These are phyloP conservation scores for Tilletia indica DNA, from an alignment of 1,284 basidiomycete species.

Conservation along the genomic window DNA sequence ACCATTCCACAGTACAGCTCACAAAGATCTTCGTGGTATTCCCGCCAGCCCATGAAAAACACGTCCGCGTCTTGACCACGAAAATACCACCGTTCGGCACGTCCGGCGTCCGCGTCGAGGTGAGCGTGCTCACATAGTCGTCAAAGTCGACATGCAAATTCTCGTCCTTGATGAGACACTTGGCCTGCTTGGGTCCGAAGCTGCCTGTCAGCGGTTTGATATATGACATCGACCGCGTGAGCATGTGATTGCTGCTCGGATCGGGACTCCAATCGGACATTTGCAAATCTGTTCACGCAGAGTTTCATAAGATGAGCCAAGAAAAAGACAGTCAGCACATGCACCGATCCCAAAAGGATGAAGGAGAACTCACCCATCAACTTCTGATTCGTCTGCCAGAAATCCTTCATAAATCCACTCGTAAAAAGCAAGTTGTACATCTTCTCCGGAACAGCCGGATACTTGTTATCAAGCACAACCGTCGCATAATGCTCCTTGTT, in stretches of 20 bases:
- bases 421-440: constrained; percentile 95
- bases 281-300: constrained; percentile 33
- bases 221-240: constrained; percentile 85
- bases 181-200: constrained; percentile 90
- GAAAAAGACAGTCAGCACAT: background rate
- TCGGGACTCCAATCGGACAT: constrained; percentile 50
- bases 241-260: constrained; percentile 66
- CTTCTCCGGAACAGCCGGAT: constrained; percentile 88
- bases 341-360: background rate
- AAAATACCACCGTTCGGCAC: constrained; percentile 91
- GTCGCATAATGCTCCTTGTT: constrained; percentile 73
- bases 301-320: background rate
- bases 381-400: constrained; percentile 83
- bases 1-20: constrained; percentile 92
- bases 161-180: constrained; percentile 88
- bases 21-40: constrained; percentile 77
- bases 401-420: constrained; percentile 91
- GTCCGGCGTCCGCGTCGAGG: constrained; percentile 89
- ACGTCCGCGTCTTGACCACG: constrained; percentile 87
- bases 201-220: constrained; percentile 86
- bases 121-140: constrained; percentile 76
- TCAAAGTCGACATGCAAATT: constrained; percentile 78
- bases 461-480: constrained; percentile 71
- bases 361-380: constrained; percentile 69
- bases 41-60: constrained; percentile 85